Percentiles rank a stretch among this genome's conserved stretches.
Conservation (phyloP, 257 asterid genomes). For the Ilex asprella region DNA sequence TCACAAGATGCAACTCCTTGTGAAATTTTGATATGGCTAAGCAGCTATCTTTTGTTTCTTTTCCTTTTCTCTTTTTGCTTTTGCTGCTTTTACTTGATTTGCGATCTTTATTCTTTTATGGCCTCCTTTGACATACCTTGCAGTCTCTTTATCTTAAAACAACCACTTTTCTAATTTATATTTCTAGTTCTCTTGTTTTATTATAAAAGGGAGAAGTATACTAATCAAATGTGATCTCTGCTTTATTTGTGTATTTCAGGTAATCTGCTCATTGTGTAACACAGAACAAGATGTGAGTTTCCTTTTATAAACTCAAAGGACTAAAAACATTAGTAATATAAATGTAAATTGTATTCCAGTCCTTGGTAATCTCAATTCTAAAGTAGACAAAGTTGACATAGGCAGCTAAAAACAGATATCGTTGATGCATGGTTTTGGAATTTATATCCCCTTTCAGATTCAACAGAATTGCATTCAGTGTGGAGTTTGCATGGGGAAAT, state of each 20-base stretch:
- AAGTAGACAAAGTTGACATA: not conserved
- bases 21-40: too few relatives aligned
- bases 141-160: too few relatives aligned
- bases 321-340: not conserved
- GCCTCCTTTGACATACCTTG: too few relatives aligned
- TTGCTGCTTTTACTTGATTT: not conserved
- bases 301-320: not conserved
- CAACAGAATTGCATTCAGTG: constrained; percentile 44
- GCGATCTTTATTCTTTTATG: too few relatives aligned
- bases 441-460: constrained; percentile 26
- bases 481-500: constrained; percentile 57
- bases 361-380: not conserved
- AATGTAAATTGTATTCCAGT: not conserved
- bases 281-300: constrained; percentile 62
- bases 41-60: not conserved
- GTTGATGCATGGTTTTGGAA: not conserved
- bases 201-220: too few relatives aligned
- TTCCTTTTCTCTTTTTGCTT: not conserved
- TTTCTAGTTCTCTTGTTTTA: too few relatives aligned
- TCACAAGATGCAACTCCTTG: too few relatives aligned
- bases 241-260: constrained; percentile 28
- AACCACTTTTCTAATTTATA: too few relatives aligned
- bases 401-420: too few relatives aligned
- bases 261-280: constrained; percentile 46
- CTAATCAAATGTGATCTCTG: not conserved